phyloP scores from a whole-genome alignment of 345 rosid species.

The Limnanthes douglasii region DNA sequence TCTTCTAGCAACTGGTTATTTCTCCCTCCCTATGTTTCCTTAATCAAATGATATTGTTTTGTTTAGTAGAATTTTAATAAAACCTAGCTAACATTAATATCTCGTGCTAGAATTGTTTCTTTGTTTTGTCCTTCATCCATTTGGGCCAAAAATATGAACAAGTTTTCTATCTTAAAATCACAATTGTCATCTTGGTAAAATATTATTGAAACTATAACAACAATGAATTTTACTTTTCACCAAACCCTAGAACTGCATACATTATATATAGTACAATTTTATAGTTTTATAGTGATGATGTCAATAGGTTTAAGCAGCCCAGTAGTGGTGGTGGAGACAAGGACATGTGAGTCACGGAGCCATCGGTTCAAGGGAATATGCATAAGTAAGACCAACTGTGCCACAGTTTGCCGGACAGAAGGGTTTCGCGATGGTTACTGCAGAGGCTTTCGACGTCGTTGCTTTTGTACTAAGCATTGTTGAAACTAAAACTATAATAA shows the following conservation, averaged over 20 bases:
- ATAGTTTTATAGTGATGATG: neutral
- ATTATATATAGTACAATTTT: too few species aligned
- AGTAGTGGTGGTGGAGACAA: slow-evolving; percentile 16
- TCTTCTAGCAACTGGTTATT: slow-evolving; percentile 15
- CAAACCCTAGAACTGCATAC: neutral
- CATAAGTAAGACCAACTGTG: slow-evolving; percentile 15
- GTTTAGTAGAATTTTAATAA: neutral
- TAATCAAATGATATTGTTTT: neutral
- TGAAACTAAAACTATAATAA: too few species aligned
- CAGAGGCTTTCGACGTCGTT: slow-evolving; percentile 33
- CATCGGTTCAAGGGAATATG: slow-evolving; percentile 27
- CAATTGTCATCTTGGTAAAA: neutral
- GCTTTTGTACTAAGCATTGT: slow-evolving; percentile 29
- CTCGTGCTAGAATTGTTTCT: neutral
- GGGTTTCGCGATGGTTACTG: slow-evolving; percentile 29
- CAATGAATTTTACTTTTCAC: neutral
- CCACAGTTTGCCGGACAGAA: slow-evolving; percentile 28
- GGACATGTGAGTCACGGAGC: slow-evolving; percentile 28
- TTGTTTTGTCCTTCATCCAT: neutral
- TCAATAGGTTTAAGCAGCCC: slow-evolving; percentile 4
- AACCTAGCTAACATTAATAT: neutral
- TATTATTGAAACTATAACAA: neutral
- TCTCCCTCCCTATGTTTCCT: neutral
- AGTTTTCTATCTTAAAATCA: neutral
- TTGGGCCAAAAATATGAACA: neutral